These are phyloP conservation scores for Zymoseptoria pseudotritici DNA, from an alignment of 2,329 filamentous ascomycete species.

Conservation along the genomic window DNA sequence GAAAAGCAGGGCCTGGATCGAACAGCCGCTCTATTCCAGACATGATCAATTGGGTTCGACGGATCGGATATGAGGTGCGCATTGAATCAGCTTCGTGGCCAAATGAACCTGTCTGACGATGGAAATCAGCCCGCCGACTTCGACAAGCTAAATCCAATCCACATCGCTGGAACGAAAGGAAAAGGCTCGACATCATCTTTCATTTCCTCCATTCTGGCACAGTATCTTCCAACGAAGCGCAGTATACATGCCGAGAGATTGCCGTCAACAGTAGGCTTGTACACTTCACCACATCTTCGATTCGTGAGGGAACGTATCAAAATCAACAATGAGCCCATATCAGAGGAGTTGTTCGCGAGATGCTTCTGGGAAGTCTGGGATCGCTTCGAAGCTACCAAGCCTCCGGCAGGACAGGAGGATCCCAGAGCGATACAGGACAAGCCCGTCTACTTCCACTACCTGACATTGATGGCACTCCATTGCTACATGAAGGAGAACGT, in stretches of 20 bases:
- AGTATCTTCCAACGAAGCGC: constrained; percentile 44
- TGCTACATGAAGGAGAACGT: constrained; percentile 71
- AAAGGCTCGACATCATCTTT: constrained; percentile 87
- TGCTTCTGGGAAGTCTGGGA: constrained; percentile 88
- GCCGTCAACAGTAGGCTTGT: constrained; percentile 55
- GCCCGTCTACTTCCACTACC: constrained; percentile 85
- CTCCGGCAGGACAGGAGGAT: constrained; percentile 42
- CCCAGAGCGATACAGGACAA: constrained; percentile 54
- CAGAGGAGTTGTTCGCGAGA: constrained; percentile 59
- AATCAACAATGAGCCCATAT: constrained; percentile 65
- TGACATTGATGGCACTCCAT: constrained; percentile 84
- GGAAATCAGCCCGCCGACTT: constrained; percentile 52
- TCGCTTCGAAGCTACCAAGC: constrained; percentile 48
- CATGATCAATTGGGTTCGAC: constrained; percentile 68
- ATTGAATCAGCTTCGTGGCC: constrained; percentile 6
- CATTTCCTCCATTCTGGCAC: constrained; percentile 67
- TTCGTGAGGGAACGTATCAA: constrained; percentile 79
- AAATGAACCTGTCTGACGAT: constrained; percentile 5
- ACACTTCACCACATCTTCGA: constrained; percentile 78
- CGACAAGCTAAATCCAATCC: constrained; percentile 57
- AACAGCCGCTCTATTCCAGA: constrained; percentile 74
- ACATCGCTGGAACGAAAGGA: constrained; percentile 89
- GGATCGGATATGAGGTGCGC: constrained; percentile 66
- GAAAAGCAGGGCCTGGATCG: constrained; percentile 64
- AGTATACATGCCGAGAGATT: constrained; percentile 26